phyloP scores from a whole-genome alignment of 1,139 yeast genomes.

The Nakaseomyces glabratus region DNA sequence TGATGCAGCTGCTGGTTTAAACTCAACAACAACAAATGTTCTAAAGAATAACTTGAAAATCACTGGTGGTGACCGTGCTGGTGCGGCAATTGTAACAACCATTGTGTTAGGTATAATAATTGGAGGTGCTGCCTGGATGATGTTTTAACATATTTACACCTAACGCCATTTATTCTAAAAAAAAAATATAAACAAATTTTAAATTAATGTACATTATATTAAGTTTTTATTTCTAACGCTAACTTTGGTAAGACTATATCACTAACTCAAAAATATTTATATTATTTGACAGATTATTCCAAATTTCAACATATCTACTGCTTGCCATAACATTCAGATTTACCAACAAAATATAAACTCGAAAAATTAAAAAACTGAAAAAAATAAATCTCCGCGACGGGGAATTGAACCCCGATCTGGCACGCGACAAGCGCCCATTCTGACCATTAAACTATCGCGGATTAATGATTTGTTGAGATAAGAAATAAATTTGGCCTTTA shows the following conservation, averaged over 20 bases:
- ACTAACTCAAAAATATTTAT: no score
- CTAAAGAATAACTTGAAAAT: conserved; percentile 40
- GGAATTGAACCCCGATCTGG: conserved; percentile 35
- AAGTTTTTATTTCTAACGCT: no score
- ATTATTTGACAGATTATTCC: no score
- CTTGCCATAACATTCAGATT: neutral
- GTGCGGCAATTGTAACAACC: conserved; percentile 80
- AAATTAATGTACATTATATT: neutral
- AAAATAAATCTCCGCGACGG: conserved; percentile 31
- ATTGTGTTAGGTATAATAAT: conserved; percentile 51
- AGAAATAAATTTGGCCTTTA: no score
- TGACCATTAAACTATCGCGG: conserved; percentile 32
- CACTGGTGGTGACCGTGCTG: conserved; percentile 60
- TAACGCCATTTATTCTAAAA: neutral
- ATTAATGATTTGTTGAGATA: no score
- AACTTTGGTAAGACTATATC: no score
- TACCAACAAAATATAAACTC: conserved; percentile 1
- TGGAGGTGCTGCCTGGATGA: conserved; percentile 68
- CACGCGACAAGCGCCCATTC: conserved; percentile 35
- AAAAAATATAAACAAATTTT: neutral
- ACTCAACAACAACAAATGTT: conserved; percentile 28
- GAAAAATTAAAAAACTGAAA: neutral
- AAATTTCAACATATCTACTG: neutral
- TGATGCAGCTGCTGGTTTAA: conserved; percentile 38
- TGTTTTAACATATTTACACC: conserved; percentile 31